Conservation (phyloP, 2,329 filamentous ascomycete genomes). For the Colletotrichum tanaceti region DNA sequence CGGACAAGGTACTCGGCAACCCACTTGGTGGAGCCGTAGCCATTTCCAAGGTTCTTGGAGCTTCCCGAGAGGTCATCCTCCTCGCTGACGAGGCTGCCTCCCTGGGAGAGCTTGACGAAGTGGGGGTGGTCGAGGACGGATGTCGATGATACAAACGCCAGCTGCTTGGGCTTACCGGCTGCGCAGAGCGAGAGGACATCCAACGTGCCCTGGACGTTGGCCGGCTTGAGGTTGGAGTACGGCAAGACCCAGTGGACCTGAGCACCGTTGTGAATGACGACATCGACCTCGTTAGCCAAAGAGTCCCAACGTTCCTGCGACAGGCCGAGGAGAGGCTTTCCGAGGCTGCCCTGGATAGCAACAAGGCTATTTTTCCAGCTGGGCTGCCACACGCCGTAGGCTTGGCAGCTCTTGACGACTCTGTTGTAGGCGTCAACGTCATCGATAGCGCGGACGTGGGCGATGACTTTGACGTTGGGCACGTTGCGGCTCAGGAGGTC, state of each 20-base stretch:
- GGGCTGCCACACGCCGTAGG: slow-evolving; percentile 81
- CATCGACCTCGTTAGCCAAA: slow-evolving; percentile 70
- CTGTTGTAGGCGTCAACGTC: slow-evolving; percentile 10
- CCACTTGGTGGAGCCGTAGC: slow-evolving; percentile 95
- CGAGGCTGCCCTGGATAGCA: slow-evolving; percentile 78
- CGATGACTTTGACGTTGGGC: slow-evolving; percentile 50
- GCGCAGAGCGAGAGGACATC: slow-evolving; percentile 81
- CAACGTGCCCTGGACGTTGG: slow-evolving; percentile 86
- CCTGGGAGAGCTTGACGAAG: slow-evolving; percentile 80
- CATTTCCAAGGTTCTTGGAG: slow-evolving; percentile 80
- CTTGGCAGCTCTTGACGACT: slow-evolving; percentile 19
- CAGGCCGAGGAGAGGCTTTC: slow-evolving; percentile 79
- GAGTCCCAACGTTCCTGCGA: slow-evolving; percentile 62
- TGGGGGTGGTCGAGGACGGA: slow-evolving; percentile 84
- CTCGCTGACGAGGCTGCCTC: slow-evolving; percentile 69
- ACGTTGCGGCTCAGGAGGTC: slow-evolving; percentile 78
- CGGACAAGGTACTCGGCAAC: slow-evolving; percentile 73
- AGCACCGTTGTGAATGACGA: slow-evolving; percentile 86
- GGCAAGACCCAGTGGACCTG: slow-evolving; percentile 83
- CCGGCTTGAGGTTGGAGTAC: slow-evolving; percentile 76
- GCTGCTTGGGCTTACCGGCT: slow-evolving; percentile 80
- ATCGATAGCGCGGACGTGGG: slow-evolving; percentile 22
- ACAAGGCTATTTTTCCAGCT: slow-evolving; percentile 74
- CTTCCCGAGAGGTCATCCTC: slow-evolving; percentile 83
- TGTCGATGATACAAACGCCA: slow-evolving; percentile 86